Conservation (phyloP, 2,329 filamentous ascomycete genomes). For the Leptoxyphium fumago region DNA sequence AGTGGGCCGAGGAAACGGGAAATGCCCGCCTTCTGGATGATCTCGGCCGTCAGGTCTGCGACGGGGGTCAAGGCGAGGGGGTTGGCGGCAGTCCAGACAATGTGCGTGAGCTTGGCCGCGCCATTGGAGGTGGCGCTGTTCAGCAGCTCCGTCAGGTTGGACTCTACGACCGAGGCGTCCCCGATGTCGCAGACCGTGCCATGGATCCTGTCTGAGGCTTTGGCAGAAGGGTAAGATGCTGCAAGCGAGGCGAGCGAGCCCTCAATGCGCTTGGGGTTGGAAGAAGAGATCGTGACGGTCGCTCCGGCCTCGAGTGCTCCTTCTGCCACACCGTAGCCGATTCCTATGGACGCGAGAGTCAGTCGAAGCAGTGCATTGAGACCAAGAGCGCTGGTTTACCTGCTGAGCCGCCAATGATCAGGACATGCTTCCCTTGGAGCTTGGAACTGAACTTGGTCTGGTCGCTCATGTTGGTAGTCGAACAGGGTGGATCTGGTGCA, state of each 20-base stretch:
- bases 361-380: neutral
- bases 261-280: constrained; percentile 35
- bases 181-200: constrained; percentile 36
- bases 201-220: constrained; percentile 18
- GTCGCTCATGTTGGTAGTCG: constrained; percentile 20
- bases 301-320: constrained; percentile 40
- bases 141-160: constrained; percentile 33
- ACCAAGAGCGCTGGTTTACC: constrained; percentile 6
- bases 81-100: constrained; percentile 43
- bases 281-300: constrained; percentile 46
- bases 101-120: constrained; percentile 35
- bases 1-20: constrained; percentile 38
- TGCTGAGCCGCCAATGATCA: constrained; percentile 47
- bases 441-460: constrained; percentile 34
- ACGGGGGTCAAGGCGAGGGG: constrained; percentile 27
- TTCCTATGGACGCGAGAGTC: constrained; percentile 31
- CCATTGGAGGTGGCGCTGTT: constrained; percentile 18
- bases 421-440: constrained; percentile 32
- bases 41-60: constrained; percentile 25
- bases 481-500: too few relatives aligned
- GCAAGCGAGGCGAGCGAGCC: constrained; percentile 32
- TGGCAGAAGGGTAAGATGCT: constrained; percentile 27
- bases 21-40: constrained; percentile 28
- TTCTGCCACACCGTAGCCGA: constrained; percentile 48
- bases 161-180: constrained; percentile 30